Conservation (phyloP, 1,139 yeast species). For the Blastobotrys persicus region DNA sequence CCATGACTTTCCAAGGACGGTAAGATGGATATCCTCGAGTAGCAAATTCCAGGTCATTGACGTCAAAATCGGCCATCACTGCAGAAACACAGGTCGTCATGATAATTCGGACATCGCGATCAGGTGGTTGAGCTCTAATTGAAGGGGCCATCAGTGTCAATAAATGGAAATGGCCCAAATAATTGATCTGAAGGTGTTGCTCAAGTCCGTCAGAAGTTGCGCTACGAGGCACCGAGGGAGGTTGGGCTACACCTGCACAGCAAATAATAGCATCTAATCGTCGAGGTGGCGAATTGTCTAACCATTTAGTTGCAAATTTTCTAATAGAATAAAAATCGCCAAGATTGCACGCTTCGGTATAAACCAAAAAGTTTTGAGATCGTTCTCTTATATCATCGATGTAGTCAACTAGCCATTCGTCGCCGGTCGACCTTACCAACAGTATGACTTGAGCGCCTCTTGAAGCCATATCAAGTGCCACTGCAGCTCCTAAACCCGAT, state of each 20-base stretch:
- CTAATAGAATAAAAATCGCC: constrained; percentile 73
- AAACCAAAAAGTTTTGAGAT: constrained; percentile 70
- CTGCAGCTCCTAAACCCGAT: constrained; percentile 79
- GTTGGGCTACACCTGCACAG: constrained; percentile 81
- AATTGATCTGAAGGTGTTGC: constrained; percentile 77
- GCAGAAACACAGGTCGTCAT: constrained; percentile 75
- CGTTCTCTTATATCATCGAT: constrained; percentile 70
- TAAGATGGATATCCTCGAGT: constrained; percentile 56
- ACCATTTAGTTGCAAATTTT: constrained; percentile 90
- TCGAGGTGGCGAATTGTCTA: constrained; percentile 87
- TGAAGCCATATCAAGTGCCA: constrained; percentile 68
- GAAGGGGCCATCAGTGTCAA: constrained; percentile 77
- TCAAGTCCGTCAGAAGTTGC: constrained; percentile 80
- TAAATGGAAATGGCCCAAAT: constrained; percentile 75
- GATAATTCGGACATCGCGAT: constrained; percentile 82
- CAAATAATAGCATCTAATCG: constrained; percentile 85
- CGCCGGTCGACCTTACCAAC: constrained; percentile 55
- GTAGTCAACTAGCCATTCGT: constrained; percentile 77
- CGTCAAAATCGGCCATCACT: constrained; percentile 63
- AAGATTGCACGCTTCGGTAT: constrained; percentile 86
- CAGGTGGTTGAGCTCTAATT: constrained; percentile 85
- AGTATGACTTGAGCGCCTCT: constrained; percentile 86
- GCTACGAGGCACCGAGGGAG: constrained; percentile 59
- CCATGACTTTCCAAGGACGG: constrained; percentile 74
- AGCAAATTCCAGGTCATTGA: constrained; percentile 67